phyloP scores from a whole-genome alignment of 257 asterid species.

The Petrea volubilis region DNA sequence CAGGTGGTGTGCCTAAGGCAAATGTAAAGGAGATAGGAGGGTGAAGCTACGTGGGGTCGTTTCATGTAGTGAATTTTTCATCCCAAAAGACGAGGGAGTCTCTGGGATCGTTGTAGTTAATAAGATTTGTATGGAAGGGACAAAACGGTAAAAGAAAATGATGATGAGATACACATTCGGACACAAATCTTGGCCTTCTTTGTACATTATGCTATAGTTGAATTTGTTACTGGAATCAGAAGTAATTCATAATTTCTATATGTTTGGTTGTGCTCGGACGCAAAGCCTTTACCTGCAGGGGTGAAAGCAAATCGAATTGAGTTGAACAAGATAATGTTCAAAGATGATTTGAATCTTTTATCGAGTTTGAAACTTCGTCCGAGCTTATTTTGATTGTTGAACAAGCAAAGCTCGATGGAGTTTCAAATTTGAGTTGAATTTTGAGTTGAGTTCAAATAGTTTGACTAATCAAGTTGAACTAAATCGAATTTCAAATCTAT shows the following conservation, averaged over 20 bases:
- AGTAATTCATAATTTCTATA: not conserved
- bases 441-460: too few relatives aligned
- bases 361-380: not conserved
- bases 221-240: constrained; percentile 9
- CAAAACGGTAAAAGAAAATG: not conserved
- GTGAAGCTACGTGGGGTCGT: constrained; percentile 29
- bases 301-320: too few relatives aligned
- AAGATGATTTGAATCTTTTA: not conserved
- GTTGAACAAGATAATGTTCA: too few relatives aligned
- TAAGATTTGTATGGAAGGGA: constrained; percentile 12
- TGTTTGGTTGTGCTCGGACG: not conserved
- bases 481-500: too few relatives aligned
- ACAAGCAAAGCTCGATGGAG: too few relatives aligned
- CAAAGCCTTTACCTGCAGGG: not conserved
- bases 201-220: constrained; percentile 12
- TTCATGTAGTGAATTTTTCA: not conserved
- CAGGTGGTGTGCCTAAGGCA: constrained; percentile 18
- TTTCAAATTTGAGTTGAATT: too few relatives aligned
- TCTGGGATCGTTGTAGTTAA: constrained; percentile 2
- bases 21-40: constrained; percentile 42
- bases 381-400: too few relatives aligned
- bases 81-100: not conserved
- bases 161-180: constrained; percentile 12
- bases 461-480: too few relatives aligned
- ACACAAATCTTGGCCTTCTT: not conserved